phyloP scores from a whole-genome alignment of 257 asterid genomes.

The Coffea eugenioides region DNA sequence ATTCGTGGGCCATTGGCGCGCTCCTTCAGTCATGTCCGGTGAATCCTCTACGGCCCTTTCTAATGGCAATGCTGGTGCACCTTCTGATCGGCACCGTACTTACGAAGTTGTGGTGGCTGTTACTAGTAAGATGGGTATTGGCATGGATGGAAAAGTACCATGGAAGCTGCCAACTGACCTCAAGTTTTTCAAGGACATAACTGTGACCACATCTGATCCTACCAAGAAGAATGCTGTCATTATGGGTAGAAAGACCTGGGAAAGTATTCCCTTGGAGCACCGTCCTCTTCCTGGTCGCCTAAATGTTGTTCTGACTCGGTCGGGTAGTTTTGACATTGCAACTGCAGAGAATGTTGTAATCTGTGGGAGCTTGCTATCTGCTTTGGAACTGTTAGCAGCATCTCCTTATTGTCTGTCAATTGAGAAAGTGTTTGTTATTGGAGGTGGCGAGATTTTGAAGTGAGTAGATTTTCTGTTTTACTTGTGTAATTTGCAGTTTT shows the following conservation, averaged over 20 bases:
- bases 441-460: constrained; percentile 95
- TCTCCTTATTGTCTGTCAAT: constrained; percentile 59
- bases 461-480: constrained; percentile 22
- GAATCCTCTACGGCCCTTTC: constrained; percentile 36
- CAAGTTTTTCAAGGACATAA: constrained; percentile 78
- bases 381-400: constrained; percentile 65
- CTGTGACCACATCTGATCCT: constrained; percentile 57
- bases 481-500: background rate
- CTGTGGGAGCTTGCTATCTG: constrained; percentile 64
- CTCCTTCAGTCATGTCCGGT: constrained; percentile 48
- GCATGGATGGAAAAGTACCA: constrained; percentile 83
- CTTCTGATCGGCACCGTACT: constrained; percentile 41
- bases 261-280: constrained; percentile 73
- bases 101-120: constrained; percentile 97
- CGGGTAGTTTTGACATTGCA: constrained; percentile 53
- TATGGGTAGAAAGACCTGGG: constrained; percentile 99
- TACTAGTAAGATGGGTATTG: constrained; percentile 84
- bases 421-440: constrained; percentile 84
- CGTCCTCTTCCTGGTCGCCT: constrained; percentile 94
- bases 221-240: constrained; percentile 79
- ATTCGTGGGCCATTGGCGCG: constrained; percentile 5
- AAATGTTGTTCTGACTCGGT: constrained; percentile 80
- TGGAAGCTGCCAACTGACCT: constrained; percentile 93
- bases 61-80: constrained; percentile 31
- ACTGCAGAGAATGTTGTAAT: constrained; percentile 61